These are phyloP conservation scores for Erysimum cheiri DNA, from an alignment of 441 rosid genomes.

Conservation along the genomic window DNA sequence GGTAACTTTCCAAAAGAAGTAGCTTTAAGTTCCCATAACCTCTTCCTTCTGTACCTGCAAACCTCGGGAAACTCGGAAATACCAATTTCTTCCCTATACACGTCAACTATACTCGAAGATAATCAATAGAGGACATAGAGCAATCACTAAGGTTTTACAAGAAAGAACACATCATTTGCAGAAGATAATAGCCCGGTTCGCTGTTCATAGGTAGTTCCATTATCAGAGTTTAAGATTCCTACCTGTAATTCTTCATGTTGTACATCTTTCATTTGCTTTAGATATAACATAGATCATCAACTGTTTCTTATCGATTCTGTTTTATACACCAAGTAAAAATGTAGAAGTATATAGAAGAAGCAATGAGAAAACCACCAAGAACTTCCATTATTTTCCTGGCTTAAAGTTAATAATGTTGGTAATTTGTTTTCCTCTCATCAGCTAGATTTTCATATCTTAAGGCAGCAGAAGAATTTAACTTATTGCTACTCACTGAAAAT, in stretches of 20 bases:
- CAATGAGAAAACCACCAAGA: conserved; percentile 34
- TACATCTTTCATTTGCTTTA: conserved; percentile 28
- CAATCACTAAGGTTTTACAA: conserved; percentile 26
- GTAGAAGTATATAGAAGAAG: conserved; percentile 34
- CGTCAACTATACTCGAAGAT: conserved; percentile 10
- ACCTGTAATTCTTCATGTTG: conserved; percentile 41
- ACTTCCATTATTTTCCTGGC: conserved; percentile 32
- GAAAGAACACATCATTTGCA: conserved; percentile 29
- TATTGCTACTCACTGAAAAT: conserved; percentile 21
- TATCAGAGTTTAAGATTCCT: conserved; percentile 21
- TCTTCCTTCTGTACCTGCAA: conserved; percentile 37
- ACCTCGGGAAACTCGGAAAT: conserved; percentile 30
- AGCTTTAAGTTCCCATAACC: conserved; percentile 27
- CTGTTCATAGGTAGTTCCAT: conserved; percentile 38
- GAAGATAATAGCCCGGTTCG: conserved; percentile 20
- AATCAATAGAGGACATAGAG: conserved; percentile 27
- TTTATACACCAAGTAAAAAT: conserved; percentile 35
- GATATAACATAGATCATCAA: conserved; percentile 32
- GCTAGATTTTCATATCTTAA: conserved; percentile 9
- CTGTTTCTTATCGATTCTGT: conserved; percentile 5
- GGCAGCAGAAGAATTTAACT: conserved; percentile 21
- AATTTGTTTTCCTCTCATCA: conserved; percentile 26
- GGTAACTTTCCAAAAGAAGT: conserved; percentile 70
- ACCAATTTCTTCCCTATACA: conserved; percentile 26
- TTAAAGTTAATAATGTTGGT: conserved; percentile 28